Evolutionary conservation across 2,329 filamentous ascomycete species (phyloP).

Genomic region (Ascomycota sp.): DNA sequence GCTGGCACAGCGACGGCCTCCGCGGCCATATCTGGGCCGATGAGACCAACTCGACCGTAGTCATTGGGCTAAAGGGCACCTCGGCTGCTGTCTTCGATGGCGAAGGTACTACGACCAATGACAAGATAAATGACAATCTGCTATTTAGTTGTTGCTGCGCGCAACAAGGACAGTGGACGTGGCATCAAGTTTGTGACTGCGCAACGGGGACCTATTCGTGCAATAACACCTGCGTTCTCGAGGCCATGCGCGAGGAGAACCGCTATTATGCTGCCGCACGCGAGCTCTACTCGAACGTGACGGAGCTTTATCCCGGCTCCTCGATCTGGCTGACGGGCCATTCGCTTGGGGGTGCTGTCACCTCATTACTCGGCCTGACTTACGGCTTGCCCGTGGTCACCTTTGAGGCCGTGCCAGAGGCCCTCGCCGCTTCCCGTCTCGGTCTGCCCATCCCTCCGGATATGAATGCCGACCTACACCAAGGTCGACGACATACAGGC

Average conservation of each 20-base stretch:
- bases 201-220: slow-evolving; percentile 69
- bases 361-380: slow-evolving; percentile 70
- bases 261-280: slow-evolving; percentile 77
- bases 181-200: slow-evolving; percentile 85
- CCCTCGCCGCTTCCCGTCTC: slow-evolving; percentile 60
- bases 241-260: slow-evolving; percentile 58
- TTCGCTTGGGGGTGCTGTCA: slow-evolving; percentile 74
- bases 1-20: slow-evolving; percentile 74
- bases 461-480: slow-evolving; percentile 45
- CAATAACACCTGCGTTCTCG: slow-evolving; percentile 71
- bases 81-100: slow-evolving; percentile 82
- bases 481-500: slow-evolving; percentile 50
- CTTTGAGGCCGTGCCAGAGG: slow-evolving; percentile 82
- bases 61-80: slow-evolving; percentile 85
- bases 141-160: slow-evolving; percentile 97
- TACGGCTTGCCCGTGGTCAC: slow-evolving; percentile 81
- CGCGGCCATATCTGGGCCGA: slow-evolving; percentile 85
- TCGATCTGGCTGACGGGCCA: slow-evolving; percentile 82
- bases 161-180: slow-evolving; percentile 74
- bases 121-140: slow-evolving; percentile 93
- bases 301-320: slow-evolving; percentile 61
- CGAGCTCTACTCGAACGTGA: slow-evolving; percentile 82
- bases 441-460: slow-evolving; percentile 72
- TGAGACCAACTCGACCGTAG: slow-evolving; percentile 60
- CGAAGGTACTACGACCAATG: slow-evolving; percentile 88